These are phyloP conservation scores for Phylloporus sp. DNA, from an alignment of 768 basidiomycete genomes.

Conservation along the genomic window DNA sequence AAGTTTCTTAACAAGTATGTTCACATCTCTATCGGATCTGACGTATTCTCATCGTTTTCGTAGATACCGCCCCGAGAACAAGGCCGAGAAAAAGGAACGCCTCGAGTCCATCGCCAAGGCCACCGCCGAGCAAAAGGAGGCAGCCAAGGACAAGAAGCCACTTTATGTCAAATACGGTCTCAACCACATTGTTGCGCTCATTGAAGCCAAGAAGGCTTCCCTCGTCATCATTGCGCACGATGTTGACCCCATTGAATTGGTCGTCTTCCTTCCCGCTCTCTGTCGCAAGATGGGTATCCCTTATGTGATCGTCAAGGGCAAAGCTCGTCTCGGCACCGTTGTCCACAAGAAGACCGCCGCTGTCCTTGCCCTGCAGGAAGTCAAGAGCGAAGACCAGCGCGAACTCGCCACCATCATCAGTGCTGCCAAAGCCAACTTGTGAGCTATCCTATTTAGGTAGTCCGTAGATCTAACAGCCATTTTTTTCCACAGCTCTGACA, in stretches of 20 bases:
- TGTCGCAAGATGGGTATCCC: conserved; percentile 99
- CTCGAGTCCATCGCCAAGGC: conserved; percentile 72
- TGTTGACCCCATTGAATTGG: conserved; percentile 98
- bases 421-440: conserved; percentile 98
- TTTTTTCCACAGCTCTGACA: conserved; percentile 58
- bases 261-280: conserved; percentile 95
- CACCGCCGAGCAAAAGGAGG: conserved; percentile 73
- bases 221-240: conserved; percentile 96
- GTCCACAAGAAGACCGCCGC: conserved; percentile 99
- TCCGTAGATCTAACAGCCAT: background rate
- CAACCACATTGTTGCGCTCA: conserved; percentile 93
- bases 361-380: conserved; percentile 87
- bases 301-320: conserved; percentile 97
- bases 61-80: conserved; percentile 82
- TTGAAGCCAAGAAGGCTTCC: conserved; percentile 96
- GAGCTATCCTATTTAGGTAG: conserved; percentile 31
- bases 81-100: conserved; percentile 96
- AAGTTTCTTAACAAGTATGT: conserved; percentile 89
- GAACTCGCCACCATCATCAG: conserved; percentile 90
- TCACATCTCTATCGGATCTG: background rate
- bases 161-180: conserved; percentile 93
- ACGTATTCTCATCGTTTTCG: background rate
- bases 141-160: conserved; percentile 87
- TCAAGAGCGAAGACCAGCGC: conserved; percentile 88
- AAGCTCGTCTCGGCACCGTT: conserved; percentile 95